phyloP scores from a whole-genome alignment of 352 stramenopile genomes.

The Phytophthora syringae region DNA sequence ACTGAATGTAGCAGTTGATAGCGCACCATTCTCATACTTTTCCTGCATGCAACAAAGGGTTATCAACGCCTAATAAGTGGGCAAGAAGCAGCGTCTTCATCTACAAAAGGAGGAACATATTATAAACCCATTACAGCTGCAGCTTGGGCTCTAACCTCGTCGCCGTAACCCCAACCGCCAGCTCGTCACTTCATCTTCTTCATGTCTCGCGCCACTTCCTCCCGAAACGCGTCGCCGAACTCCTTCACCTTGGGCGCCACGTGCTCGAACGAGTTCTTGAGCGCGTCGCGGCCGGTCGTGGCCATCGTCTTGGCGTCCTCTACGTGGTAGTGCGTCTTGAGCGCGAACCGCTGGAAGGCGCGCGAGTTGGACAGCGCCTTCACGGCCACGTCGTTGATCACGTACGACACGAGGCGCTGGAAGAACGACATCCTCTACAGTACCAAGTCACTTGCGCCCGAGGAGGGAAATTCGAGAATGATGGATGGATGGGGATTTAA shows the following conservation, averaged over 20 bases:
- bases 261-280: slow-evolving; percentile 63
- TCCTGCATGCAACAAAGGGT: too few relatives aligned
- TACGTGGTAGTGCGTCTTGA: slow-evolving; percentile 87
- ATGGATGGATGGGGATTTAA: slow-evolving; percentile 16
- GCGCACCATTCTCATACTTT: too few relatives aligned
- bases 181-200: slow-evolving; percentile 80
- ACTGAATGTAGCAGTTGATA: too few relatives aligned
- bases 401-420: slow-evolving; percentile 79
- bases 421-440: slow-evolving; percentile 72
- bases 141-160: background rate
- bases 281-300: slow-evolving; percentile 46
- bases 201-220: slow-evolving; percentile 75
- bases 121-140: slow-evolving; percentile 11
- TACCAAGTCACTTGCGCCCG: background rate
- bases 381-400: slow-evolving; percentile 87
- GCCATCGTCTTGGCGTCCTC: slow-evolving; percentile 83
- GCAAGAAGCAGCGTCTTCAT: background rate
- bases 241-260: slow-evolving; percentile 78
- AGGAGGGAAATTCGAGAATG: slow-evolving; percentile 31
- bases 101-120: slow-evolving; percentile 10
- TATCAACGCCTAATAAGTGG: too few relatives aligned
- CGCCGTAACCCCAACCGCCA: background rate
- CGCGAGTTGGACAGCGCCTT: slow-evolving; percentile 85
- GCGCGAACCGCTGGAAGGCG: slow-evolving; percentile 83
- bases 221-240: slow-evolving; percentile 72